Conservation (phyloP, 106 monocot species). For the Posidonia australis region DNA sequence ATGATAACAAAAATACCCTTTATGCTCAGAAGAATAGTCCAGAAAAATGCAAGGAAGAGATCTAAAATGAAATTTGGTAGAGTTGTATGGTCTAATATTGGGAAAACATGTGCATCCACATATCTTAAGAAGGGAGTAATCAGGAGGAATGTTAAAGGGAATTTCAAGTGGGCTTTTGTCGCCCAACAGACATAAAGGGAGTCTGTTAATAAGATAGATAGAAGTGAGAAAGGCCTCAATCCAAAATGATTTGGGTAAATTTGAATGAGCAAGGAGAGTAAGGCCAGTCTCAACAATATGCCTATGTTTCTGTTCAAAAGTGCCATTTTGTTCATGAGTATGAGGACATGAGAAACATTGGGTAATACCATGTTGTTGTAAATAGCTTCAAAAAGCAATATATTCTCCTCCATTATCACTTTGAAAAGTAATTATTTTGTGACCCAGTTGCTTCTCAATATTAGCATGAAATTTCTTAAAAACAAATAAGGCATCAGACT, state of each 20-base stretch:
- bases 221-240: neutral
- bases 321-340: too few species aligned
- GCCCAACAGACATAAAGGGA: neutral
- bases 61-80: neutral
- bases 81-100: neutral
- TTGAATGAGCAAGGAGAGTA: neutral
- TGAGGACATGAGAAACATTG: too few species aligned
- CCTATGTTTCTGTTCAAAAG: too few species aligned
- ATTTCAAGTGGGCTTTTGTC: neutral
- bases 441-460: too few species aligned
- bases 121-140: neutral
- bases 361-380: neutral
- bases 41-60: neutral
- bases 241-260: conserved; percentile 3
- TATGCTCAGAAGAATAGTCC: neutral
- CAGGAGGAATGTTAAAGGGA: neutral
- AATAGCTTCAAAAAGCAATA: neutral
- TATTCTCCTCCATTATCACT: too few species aligned
- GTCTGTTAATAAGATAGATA: conserved; percentile 2
- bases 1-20: too few species aligned
- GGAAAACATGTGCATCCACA: conserved; percentile 10
- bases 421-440: too few species aligned
- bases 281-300: too few species aligned
- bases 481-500: neutral
- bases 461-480: conserved; percentile 9